Conservation (phyloP, 805 yeast genomes). For the Wickerhamomyces strasburgensis region DNA sequence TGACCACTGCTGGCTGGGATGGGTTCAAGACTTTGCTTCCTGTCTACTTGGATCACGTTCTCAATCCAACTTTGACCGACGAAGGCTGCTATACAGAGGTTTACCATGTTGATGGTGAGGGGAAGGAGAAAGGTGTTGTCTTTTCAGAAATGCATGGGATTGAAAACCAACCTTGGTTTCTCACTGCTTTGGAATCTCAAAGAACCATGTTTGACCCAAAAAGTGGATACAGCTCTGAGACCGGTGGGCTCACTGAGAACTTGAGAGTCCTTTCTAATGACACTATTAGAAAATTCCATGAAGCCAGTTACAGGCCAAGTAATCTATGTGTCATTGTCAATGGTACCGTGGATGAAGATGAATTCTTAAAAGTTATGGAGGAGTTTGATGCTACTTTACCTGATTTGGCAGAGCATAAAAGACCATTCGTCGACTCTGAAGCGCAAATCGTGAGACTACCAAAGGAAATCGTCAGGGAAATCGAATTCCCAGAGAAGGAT, state of each 20-base stretch:
- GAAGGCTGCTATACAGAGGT: slow-evolving; percentile 93
- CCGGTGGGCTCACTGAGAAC: slow-evolving; percentile 84
- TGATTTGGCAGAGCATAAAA: slow-evolving; percentile 23
- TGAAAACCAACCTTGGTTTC: slow-evolving; percentile 71
- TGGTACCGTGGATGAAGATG: slow-evolving; percentile 80
- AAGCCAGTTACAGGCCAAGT: slow-evolving; percentile 67
- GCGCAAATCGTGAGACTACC: slow-evolving; percentile 31
- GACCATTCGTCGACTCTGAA: slow-evolving; percentile 80
- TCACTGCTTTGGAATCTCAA: slow-evolving; percentile 55
- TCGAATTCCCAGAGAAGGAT: slow-evolving; percentile 85
- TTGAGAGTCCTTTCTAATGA: slow-evolving; percentile 69
- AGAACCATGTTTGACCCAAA: slow-evolving; percentile 46
- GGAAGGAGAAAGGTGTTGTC: slow-evolving; percentile 92
- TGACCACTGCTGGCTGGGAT: slow-evolving; percentile 93
- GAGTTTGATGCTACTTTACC: slow-evolving; percentile 58
- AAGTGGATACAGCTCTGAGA: slow-evolving; percentile 87
- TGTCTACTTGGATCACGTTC: slow-evolving; percentile 80
- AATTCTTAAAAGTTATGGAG: slow-evolving; percentile 54
- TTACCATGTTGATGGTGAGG: slow-evolving; percentile 87
- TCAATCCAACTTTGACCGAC: slow-evolving; percentile 82
- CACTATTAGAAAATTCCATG: slow-evolving; percentile 73
- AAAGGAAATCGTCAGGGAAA: slow-evolving; percentile 38
- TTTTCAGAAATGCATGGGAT: slow-evolving; percentile 96
- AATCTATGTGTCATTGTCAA: slow-evolving; percentile 77
- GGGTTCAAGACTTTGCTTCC: slow-evolving; percentile 85